Evolutionary conservation across 352 stramenopile species (phyloP).

Genomic region (Globisporangium nodosum): DNA sequence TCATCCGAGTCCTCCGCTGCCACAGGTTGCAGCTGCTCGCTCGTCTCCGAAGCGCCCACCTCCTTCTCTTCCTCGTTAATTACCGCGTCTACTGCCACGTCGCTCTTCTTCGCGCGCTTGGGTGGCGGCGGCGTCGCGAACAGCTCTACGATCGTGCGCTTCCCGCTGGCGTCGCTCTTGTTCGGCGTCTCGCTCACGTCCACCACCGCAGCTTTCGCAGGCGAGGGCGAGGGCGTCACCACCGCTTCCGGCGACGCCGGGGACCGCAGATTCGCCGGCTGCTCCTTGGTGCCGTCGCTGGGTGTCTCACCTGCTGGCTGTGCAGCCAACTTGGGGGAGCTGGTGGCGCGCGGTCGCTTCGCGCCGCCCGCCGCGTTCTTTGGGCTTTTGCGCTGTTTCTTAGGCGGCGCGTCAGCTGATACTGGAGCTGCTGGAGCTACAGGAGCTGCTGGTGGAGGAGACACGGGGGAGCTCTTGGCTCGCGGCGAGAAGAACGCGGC

Average conservation of each 20-base stretch:
- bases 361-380: slow-evolving; percentile 1
- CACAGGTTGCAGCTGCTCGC: background rate
- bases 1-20: slow-evolving; percentile 2
- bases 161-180: background rate
- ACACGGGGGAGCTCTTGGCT: slow-evolving; percentile 11
- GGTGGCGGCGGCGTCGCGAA: slow-evolving; percentile 14
- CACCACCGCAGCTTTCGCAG: too few relatives aligned
- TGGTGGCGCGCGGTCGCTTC: slow-evolving; percentile 4
- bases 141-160: slow-evolving; percentile 5
- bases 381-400: slow-evolving; percentile 16
- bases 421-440: background rate
- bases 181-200: background rate
- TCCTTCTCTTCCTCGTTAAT: background rate
- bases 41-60: background rate
- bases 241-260: background rate
- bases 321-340: background rate
- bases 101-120: slow-evolving; percentile 7
- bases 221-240: background rate
- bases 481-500: slow-evolving; percentile 77
- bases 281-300: background rate
- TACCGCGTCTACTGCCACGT: background rate
- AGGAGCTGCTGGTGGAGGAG: background rate
- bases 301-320: too few relatives aligned
- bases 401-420: background rate
- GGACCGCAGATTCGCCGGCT: background rate